These are phyloP conservation scores for California macrophylla DNA, from an alignment of 441 rosid species.

Conservation along the genomic window DNA sequence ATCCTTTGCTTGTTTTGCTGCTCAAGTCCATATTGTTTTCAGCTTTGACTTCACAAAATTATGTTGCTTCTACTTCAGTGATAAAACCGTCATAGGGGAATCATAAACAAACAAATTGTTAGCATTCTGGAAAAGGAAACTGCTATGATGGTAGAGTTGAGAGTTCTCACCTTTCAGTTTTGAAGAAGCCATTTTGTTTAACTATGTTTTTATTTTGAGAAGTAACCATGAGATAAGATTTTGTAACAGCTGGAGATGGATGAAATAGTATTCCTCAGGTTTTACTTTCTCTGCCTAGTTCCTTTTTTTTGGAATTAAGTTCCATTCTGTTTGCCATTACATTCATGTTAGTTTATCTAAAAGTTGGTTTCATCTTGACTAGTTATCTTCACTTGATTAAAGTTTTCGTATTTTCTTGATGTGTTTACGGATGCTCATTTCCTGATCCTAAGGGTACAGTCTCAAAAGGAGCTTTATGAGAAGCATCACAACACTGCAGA, in stretches of 20 bases:
- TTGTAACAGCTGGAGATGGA: not conserved
- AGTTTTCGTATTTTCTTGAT: not conserved
- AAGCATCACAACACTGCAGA: conserved; percentile 54
- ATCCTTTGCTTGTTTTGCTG: not conserved
- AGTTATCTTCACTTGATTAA: not conserved
- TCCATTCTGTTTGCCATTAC: not conserved
- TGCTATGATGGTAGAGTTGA: not conserved
- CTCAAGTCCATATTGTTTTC: not conserved
- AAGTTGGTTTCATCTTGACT: not conserved
- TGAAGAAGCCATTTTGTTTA: not conserved
- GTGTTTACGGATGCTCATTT: conserved; percentile 3
- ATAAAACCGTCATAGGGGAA: not conserved
- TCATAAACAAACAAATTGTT: not conserved
- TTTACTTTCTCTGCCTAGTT: not conserved
- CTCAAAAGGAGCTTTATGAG: conserved; percentile 50
- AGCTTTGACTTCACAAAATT: not conserved
- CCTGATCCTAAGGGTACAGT: conserved; percentile 32
- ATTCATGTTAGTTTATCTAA: not conserved
- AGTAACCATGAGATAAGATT: not conserved
- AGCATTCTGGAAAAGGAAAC: not conserved
- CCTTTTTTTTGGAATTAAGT: not conserved
- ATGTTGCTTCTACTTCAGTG: not conserved
- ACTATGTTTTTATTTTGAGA: not conserved
- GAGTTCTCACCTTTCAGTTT: not conserved
- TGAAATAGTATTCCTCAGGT: not conserved